These are phyloP conservation scores for Ceratocystis cubensis DNA, from an alignment of 2,329 filamentous ascomycete genomes.

Conservation along the genomic window DNA sequence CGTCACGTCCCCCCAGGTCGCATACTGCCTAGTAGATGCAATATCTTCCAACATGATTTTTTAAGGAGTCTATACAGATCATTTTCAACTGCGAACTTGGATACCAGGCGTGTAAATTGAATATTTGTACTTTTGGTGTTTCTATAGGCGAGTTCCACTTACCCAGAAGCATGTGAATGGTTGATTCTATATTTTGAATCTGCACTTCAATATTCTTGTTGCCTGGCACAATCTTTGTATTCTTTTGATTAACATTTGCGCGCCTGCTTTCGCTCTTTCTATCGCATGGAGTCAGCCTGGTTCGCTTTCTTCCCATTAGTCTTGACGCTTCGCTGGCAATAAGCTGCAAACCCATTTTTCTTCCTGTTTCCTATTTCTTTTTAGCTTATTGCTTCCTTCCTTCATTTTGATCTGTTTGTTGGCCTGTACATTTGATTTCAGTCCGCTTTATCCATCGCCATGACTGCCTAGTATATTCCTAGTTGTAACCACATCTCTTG, in stretches of 20 bases:
- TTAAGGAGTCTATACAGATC: neutral
- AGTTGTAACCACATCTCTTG: too few relatives aligned
- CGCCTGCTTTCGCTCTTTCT: too few relatives aligned
- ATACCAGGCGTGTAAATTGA: neutral
- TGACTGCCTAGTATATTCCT: neutral
- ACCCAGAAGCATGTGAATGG: neutral
- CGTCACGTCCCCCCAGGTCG: conserved; percentile 2
- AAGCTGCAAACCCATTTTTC: neutral
- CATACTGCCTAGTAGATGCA: neutral
- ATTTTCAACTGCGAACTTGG: neutral
- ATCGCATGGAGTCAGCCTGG: too few relatives aligned
- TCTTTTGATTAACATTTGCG: too few relatives aligned
- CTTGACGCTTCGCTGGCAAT: neutral
- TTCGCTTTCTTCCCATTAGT: neutral
- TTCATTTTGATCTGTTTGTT: neutral
- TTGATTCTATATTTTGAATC: neutral
- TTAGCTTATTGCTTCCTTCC: neutral
- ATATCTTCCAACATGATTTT: neutral
- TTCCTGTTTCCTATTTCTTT: neutral
- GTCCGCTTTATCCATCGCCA: neutral
- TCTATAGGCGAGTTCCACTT: conserved; percentile 1
- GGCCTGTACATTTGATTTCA: neutral
- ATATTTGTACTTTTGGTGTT: neutral
- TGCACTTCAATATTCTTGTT: too few relatives aligned
- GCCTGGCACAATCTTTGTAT: too few relatives aligned